Evolutionary conservation across 305 asterid genomes (phyloP).

Genomic region (Fraxinus paxiana): DNA sequence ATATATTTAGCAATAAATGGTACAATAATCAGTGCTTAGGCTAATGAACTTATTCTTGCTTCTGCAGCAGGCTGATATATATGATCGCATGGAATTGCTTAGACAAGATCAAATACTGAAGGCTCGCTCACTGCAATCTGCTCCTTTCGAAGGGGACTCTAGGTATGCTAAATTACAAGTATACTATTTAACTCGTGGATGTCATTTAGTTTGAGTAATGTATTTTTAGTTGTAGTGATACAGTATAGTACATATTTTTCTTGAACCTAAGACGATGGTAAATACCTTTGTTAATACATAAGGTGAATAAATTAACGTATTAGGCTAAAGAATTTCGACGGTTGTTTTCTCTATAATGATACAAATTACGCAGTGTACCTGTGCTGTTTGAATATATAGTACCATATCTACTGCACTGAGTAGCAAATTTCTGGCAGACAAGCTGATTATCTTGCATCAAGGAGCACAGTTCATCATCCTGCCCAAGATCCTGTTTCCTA

Average conservation of each 20-base stretch:
- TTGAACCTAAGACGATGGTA: constrained; percentile 19
- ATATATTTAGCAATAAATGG: constrained; percentile 4
- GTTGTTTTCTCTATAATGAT: neutral
- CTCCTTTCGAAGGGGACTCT: constrained; percentile 69
- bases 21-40: constrained; percentile 44
- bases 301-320: constrained; percentile 14
- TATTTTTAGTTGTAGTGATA: constrained; percentile 10
- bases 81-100: constrained; percentile 64
- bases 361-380: constrained; percentile 33
- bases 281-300: constrained; percentile 18
- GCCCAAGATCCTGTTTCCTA: constrained; percentile 71
- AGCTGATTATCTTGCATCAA: constrained; percentile 78
- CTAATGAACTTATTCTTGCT: constrained; percentile 9
- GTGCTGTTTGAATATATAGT: constrained; percentile 40
- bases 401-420: constrained; percentile 59
- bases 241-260: constrained; percentile 2
- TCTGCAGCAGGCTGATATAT: constrained; percentile 57
- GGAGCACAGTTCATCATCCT: constrained; percentile 62
- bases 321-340: constrained; percentile 14
- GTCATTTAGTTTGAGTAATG: constrained; percentile 22
- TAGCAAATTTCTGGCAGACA: constrained; percentile 95
- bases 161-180: constrained; percentile 51
- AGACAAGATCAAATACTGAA: constrained; percentile 76
- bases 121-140: constrained; percentile 66
- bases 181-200: neutral